These are phyloP conservation scores for Cicer pinnatifidum DNA, from an alignment of 306 rosid species.

Conservation along the genomic window DNA sequence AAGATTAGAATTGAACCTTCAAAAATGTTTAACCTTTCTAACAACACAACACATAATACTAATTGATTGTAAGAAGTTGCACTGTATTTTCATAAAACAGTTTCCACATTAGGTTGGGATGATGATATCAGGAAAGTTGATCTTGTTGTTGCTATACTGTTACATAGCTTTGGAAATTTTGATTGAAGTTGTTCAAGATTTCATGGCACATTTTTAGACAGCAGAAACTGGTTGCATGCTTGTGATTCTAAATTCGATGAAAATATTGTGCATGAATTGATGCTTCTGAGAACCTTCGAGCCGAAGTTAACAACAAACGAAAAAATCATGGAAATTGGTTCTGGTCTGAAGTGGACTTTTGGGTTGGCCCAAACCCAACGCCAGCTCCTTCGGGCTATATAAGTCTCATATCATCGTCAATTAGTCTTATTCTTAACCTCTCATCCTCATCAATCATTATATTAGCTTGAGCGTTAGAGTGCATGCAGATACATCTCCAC, in stretches of 20 bases:
- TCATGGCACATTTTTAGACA: slow-evolving; percentile 70
- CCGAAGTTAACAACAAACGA: slow-evolving; percentile 95
- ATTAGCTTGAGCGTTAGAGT: too few relatives aligned
- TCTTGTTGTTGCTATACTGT: slow-evolving; percentile 80
- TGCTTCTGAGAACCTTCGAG: slow-evolving; percentile 91
- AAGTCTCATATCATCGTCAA: too few relatives aligned
- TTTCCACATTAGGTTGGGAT: slow-evolving; percentile 70
- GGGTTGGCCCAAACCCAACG: too few relatives aligned
- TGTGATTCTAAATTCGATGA: slow-evolving; percentile 71
- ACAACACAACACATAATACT: slow-evolving; percentile 45
- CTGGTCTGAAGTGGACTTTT: too few relatives aligned
- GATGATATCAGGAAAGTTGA: slow-evolving; percentile 76
- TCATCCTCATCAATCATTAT: too few relatives aligned
- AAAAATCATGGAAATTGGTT: slow-evolving; percentile 37
- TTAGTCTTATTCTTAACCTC: too few relatives aligned
- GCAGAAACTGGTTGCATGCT: slow-evolving; percentile 81
- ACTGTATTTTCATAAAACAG: slow-evolving; percentile 65
- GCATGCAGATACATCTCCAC: too few relatives aligned
- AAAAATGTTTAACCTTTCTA: not conserved
- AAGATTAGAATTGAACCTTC: too few relatives aligned
- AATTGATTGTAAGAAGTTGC: slow-evolving; percentile 77
- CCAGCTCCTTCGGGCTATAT: too few relatives aligned
- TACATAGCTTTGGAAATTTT: slow-evolving; percentile 83
- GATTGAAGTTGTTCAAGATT: slow-evolving; percentile 73
- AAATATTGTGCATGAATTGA: slow-evolving; percentile 79